Conservation (phyloP, 768 basidiomycete genomes). For the Rhizopogon sp. region DNA sequence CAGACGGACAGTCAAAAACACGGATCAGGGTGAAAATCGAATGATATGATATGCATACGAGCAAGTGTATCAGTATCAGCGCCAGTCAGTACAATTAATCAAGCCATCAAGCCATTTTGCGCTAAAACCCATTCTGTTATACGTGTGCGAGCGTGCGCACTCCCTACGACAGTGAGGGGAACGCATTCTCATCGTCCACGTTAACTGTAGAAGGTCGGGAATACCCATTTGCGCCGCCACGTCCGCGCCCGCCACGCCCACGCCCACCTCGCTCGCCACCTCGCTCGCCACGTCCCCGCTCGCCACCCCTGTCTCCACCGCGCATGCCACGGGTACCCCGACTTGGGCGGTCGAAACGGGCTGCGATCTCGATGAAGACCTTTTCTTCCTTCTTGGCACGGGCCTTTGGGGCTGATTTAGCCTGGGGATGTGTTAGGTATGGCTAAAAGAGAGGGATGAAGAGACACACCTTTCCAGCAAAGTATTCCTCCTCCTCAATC, state of each 20-base stretch:
- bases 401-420: slow-evolving; percentile 59
- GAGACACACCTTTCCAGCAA: slow-evolving; percentile 77
- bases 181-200: slow-evolving; percentile 81
- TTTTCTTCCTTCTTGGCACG: slow-evolving; percentile 86
- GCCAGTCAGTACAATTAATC: neutral
- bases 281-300: slow-evolving; percentile 34
- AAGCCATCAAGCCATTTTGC: slow-evolving; percentile 1
- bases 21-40: neutral
- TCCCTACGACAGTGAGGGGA: slow-evolving; percentile 74
- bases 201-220: slow-evolving; percentile 41
- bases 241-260: slow-evolving; percentile 42
- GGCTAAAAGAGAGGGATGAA: neutral
- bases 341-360: slow-evolving; percentile 78
- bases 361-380: slow-evolving; percentile 88
- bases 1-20: neutral
- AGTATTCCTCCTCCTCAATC: slow-evolving; percentile 73
- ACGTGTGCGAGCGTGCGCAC: neutral
- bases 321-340: slow-evolving; percentile 58
- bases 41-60: slow-evolving; percentile 1
- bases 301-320: slow-evolving; percentile 43
- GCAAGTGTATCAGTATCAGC: neutral
- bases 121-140: slow-evolving; percentile 2
- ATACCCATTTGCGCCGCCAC: slow-evolving; percentile 35
- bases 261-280: slow-evolving; percentile 35
- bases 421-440: slow-evolving; percentile 33